A percentile compares a stretch with the other conserved stretches of the same genome.
Conservation (phyloP, 805 yeast species). For the Ascoidea rubescens region DNA sequence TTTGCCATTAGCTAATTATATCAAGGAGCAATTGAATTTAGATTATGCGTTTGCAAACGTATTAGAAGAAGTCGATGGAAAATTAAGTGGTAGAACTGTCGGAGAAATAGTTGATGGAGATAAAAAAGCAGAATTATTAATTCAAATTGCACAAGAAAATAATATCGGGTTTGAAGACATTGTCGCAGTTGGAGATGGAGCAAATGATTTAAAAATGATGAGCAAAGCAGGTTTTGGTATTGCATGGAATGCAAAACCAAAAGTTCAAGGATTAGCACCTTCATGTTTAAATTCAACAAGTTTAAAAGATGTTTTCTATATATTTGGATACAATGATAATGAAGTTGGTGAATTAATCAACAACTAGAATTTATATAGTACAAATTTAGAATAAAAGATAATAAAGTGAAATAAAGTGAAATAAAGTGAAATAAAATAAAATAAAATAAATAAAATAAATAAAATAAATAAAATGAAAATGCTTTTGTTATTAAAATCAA, state of each 20-base stretch:
- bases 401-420: no score
- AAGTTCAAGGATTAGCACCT: conserved; percentile 76
- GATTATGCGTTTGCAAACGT: conserved; percentile 87
- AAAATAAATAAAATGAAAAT: no score
- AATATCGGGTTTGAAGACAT: conserved; percentile 35
- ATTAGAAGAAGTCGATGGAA: conserved; percentile 32
- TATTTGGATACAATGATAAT: conserved; percentile 56
- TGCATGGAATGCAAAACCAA: conserved; percentile 97
- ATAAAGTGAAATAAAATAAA: no score
- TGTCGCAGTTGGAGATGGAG: conserved; percentile 94
- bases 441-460: no score
- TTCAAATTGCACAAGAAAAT: conserved; percentile 43
- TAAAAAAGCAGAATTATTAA: conserved; percentile 62
- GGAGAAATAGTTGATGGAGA: conserved; percentile 84
- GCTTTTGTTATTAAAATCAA: no score
- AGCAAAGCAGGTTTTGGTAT: conserved; percentile 80
- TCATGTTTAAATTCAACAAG: conserved; percentile 62
- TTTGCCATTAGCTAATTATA: conserved; percentile 69
- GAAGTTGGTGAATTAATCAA: conserved; percentile 27
- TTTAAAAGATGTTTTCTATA: conserved; percentile 63
- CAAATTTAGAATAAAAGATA: no score
- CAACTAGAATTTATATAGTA: no score
- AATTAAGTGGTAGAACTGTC: conserved; percentile 58
- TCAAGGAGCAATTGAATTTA: conserved; percentile 51
- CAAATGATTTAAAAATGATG: conserved; percentile 93